phyloP scores from a whole-genome alignment of 495 filamentous ascomycete genomes.

The Rhypophila decipiens region DNA sequence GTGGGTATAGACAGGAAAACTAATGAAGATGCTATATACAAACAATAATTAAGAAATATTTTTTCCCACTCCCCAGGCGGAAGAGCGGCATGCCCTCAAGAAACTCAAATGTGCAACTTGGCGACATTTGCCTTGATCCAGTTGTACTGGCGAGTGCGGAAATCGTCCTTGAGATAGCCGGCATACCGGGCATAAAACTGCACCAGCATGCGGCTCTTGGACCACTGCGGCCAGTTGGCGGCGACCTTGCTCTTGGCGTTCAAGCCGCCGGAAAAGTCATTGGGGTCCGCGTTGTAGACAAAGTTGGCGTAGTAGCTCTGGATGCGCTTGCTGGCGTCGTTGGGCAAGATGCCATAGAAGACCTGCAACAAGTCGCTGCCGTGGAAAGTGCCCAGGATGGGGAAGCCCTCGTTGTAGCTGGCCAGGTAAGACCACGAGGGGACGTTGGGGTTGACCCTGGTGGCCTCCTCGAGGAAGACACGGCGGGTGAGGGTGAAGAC shows the following conservation, averaged over 20 bases:
- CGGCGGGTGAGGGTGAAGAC: constrained; percentile 61
- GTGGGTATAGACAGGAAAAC: no score
- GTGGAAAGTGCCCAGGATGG: constrained; percentile 69
- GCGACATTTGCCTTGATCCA: constrained; percentile 42
- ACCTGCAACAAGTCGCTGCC: constrained; percentile 60
- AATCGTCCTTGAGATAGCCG: constrained; percentile 51
- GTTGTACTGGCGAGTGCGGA: constrained; percentile 44
- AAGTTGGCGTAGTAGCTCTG: constrained; percentile 62
- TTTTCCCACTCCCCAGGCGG: no score
- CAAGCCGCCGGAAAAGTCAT: constrained; percentile 36
- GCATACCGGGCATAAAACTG: constrained; percentile 45
- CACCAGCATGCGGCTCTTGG: constrained; percentile 46
- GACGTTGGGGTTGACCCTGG: constrained; percentile 43
- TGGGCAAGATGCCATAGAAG: constrained; percentile 54
- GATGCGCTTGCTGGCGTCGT: constrained; percentile 54
- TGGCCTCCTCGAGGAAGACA: constrained; percentile 41
- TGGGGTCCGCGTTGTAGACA: constrained; percentile 59
- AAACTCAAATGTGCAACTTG: constrained; percentile 48
- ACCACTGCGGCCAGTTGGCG: constrained; percentile 58
- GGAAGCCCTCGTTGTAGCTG: constrained; percentile 61
- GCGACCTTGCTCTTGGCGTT: constrained; percentile 22
- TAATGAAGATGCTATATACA: no score
- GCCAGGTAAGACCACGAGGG: constrained; percentile 66
- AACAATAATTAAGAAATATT: no score
- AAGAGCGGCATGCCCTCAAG: no score